Evolutionary conservation across 345 rosid genomes (phyloP), one percentile per base, ranked within the genome.

Genomic region (Sonneratia caseolaris): DNA sequence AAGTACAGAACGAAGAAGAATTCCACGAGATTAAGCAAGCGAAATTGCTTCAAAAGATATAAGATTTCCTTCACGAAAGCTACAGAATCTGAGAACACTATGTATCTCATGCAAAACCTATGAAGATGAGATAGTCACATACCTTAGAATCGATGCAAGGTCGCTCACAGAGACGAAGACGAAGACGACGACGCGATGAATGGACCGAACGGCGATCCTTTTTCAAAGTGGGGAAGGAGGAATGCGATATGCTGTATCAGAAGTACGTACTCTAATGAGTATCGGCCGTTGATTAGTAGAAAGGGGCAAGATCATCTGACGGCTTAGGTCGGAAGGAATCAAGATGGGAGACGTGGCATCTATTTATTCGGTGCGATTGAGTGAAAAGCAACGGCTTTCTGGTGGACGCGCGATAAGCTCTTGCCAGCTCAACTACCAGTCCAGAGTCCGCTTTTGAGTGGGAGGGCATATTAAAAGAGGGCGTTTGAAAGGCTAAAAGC

Each of bases 71-170:
- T 10, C 37, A 62, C 13, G 38, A 62, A 27, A 62, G 16, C 37
- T 10, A 24, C 38, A 32, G 38, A 62, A 62, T 27, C 16, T 62
- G 38, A 32, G 18, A 3, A 27, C 3, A 27, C 7, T 3, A 59
- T 59, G 3, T 8, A 27, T n/a, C 19, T 2, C 37, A 35, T 53
- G 59, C 9, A 62, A 10, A 62, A 3, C 36, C 38, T 13, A 62
- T 35, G 4, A 37, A 32, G 37, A 13, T 13, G 7, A 12, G 66
- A 62, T 27, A 1, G 19, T 13, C 18, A 0, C 38, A 62, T 24
- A 62, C 66, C 66, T 62, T n/a, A 36, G 66, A 62, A 62, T 62
- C 66, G 66, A 62, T 62, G 66, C 66, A 38, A 62, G 37, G 64
- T 22, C 35, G 64, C 64, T 57, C 64, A 22, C 27, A 57, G 32